Evolutionary conservation across 2,329 filamentous ascomycete genomes (phyloP).

Genomic region (Epichloe amarillans): DNA sequence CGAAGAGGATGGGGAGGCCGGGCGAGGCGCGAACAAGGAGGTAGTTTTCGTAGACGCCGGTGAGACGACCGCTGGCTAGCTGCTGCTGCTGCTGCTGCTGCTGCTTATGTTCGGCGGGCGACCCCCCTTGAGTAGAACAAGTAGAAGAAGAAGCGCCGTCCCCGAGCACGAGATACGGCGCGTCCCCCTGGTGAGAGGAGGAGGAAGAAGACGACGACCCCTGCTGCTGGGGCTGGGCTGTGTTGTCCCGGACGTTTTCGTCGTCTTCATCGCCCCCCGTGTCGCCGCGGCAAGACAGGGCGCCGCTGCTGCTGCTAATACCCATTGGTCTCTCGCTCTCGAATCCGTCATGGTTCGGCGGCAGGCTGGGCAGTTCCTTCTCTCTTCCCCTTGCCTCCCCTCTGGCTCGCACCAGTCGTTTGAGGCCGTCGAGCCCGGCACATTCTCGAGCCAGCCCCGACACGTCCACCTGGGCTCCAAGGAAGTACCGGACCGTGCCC

Average conservation of each 20-base stretch:
- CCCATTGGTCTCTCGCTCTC: neutral
- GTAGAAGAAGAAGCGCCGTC: neutral
- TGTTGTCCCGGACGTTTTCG: no score
- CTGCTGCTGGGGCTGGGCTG: no score
- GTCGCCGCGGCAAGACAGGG: neutral
- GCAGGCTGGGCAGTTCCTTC: neutral
- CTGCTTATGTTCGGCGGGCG: neutral
- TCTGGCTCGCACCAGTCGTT: neutral
- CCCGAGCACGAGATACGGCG: neutral
- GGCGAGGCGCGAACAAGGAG: conserved; percentile 53
- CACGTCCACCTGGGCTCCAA: conserved; percentile 60
- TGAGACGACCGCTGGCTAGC: conserved; percentile 11
- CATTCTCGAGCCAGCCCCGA: conserved; percentile 54
- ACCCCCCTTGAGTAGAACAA: neutral
- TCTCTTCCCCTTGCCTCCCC: neutral
- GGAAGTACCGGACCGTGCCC: conserved; percentile 50
- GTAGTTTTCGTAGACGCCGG: conserved; percentile 37
- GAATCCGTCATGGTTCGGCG: no score
- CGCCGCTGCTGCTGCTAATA: neutral
- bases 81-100: neutral
- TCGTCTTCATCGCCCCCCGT: neutral
- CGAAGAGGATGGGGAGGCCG: conserved; percentile 52
- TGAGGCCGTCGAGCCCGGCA: conserved; percentile 49
- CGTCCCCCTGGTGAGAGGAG: neutral
- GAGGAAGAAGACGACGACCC: no score